phyloP scores from a whole-genome alignment of 179 eudicot species.

The Silene vulgaris region DNA sequence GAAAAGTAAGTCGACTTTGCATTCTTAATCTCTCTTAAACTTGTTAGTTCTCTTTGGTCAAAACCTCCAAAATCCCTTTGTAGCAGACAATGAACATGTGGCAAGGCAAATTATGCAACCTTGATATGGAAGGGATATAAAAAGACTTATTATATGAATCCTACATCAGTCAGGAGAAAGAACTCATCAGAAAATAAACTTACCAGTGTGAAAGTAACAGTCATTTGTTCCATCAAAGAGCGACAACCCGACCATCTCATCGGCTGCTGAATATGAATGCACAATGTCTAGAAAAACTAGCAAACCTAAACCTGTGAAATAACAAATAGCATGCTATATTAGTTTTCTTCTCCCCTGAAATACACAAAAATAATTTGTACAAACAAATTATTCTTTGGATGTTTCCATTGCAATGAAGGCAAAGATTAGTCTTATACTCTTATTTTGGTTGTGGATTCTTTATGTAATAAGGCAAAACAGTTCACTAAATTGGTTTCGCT shows the following conservation, averaged over 20 bases:
- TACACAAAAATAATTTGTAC: background rate
- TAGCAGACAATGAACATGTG: background rate
- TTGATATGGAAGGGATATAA: background rate
- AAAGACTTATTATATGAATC: background rate
- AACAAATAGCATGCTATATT: conserved; percentile 11
- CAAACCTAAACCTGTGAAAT: conserved; percentile 65
- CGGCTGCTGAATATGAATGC: conserved; percentile 95
- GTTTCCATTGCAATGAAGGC: background rate
- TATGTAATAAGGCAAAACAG: background rate
- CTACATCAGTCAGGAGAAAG: background rate
- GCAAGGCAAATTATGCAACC: conserved; percentile 7
- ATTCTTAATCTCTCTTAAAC: conserved; percentile 10
- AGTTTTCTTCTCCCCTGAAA: conserved; percentile 1
- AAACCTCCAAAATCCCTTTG: background rate
- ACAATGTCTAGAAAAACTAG: conserved; percentile 83
- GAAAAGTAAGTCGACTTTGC: background rate
- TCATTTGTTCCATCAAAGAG: conserved; percentile 95
- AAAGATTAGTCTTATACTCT: background rate
- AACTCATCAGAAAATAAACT: conserved; percentile 5
- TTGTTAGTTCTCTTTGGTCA: background rate
- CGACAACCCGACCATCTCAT: conserved; percentile 95
- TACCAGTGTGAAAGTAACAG: conserved; percentile 95
- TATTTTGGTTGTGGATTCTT: background rate
- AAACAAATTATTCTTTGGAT: background rate
- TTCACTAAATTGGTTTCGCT: background rate